These are phyloP conservation scores for Pterula multifida DNA, from an alignment of 1,284 basidiomycete genomes.

Conservation along the genomic window DNA sequence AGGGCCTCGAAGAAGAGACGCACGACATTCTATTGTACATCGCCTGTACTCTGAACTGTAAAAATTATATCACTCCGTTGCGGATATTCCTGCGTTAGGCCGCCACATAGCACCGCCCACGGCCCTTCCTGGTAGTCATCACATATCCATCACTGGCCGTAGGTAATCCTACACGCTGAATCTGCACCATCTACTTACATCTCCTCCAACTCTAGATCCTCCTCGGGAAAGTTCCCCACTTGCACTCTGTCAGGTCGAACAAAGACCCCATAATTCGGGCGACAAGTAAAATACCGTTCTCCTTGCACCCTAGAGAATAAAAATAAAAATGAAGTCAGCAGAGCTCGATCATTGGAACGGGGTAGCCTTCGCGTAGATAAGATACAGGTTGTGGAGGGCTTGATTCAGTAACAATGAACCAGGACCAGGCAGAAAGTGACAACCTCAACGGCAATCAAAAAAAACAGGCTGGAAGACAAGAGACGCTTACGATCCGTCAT, in stretches of 20 bases:
- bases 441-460: not conserved
- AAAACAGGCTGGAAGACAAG: not conserved
- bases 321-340: constrained; percentile 4
- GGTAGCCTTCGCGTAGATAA: not conserved
- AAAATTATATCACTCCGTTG: not conserved
- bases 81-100: not conserved
- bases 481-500: constrained; percentile 78
- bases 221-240: constrained; percentile 80
- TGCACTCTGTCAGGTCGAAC: constrained; percentile 76
- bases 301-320: constrained; percentile 45
- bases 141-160: not conserved
- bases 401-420: not conserved
- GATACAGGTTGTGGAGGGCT: not conserved
- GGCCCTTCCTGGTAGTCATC: not conserved
- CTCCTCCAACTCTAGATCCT: constrained; percentile 72
- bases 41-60: not conserved
- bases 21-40: not conserved
- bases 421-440: not conserved
- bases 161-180: not conserved
- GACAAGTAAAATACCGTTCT: constrained; percentile 75
- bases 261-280: constrained; percentile 74
- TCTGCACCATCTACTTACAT: constrained; percentile 38
- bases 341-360: not conserved
- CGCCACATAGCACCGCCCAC: not conserved
- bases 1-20: not conserved